Base-by-base conservation (phyloP, 2,329 filamentous ascomycete genomes). In the Diaporthe destruens region DNA sequence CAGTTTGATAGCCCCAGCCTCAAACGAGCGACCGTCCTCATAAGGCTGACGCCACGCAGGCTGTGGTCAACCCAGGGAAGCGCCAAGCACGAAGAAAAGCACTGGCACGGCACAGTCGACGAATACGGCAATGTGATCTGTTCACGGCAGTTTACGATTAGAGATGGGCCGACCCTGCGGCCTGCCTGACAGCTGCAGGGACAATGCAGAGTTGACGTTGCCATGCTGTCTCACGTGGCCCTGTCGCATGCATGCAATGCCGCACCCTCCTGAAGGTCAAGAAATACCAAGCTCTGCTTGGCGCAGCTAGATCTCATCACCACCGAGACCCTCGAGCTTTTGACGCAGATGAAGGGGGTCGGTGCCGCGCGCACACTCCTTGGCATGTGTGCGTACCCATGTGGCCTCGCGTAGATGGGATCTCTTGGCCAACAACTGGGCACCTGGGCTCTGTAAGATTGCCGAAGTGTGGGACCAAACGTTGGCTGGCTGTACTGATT, bases 211-310 rank as follows among this genome's bases (percentile, higher is more conserved):
- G 32, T 11, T 53, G 23, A 18, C 42, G 57, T 61, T 61, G 39
- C 47, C 20, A 23, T n/a, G 25, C 12, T 14, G 11, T 25, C 11
- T 63, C 57, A 63, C 61, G 44, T 65, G 44, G 25, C n/a, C 34
- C 6, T 36, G 47, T 47, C 34, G 61, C 61, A 53, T 53, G 47
- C 42, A 65, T 14, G 47, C 16, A 23, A 20, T 51, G 3, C 23
- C 5, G 29, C 29, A 2, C 32, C n/a, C 12, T n/a, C 39, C 9
- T 11, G 32, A 25, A 20, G 1, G 5, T 25, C 32, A 53, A 53
- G 61, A 39, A 39, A 53, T 53, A 66, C 61, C 47, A 66, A 66
- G 61, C 47, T 25, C 32, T 66, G 6, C 61, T 66, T 66, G 61
- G 61, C 61, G 47, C 47, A 39, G 47, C 44, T 53, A 66, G 47